phyloP scores from a whole-genome alignment of 2,329 filamentous ascomycete genomes.

The Lecanicillium sp. region DNA sequence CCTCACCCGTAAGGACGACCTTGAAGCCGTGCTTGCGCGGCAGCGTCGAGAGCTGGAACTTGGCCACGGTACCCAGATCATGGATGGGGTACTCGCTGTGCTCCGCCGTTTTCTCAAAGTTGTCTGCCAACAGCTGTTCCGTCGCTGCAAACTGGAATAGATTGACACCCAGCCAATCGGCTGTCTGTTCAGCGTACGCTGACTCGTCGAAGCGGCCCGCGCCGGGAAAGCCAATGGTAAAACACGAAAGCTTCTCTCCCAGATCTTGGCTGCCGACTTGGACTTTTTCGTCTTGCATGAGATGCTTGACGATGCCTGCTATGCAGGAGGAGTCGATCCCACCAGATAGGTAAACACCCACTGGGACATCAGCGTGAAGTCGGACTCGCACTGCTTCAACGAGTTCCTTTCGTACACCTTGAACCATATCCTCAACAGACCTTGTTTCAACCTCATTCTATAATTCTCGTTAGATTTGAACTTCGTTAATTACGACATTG shows the following conservation, averaged over 20 bases:
- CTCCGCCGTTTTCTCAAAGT: slow-evolving; percentile 26
- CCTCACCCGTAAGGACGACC: slow-evolving; percentile 48
- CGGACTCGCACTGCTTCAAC: slow-evolving; percentile 47
- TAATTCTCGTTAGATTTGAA: slow-evolving; percentile 18
- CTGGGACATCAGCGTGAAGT: slow-evolving; percentile 50
- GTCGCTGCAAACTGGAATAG: slow-evolving; percentile 22
- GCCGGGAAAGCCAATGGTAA: background rate
- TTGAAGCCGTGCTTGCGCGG: slow-evolving; percentile 42
- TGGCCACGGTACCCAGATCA: slow-evolving; percentile 48
- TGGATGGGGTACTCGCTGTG: slow-evolving; percentile 28
- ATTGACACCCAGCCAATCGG: slow-evolving; percentile 27
- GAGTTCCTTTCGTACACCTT: slow-evolving; percentile 41
- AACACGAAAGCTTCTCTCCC: background rate
- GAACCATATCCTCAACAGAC: slow-evolving; percentile 44
- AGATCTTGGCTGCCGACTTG: slow-evolving; percentile 16
- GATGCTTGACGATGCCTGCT: slow-evolving; percentile 49
- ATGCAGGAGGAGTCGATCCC: slow-evolving; percentile 53
- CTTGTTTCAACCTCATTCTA: slow-evolving; percentile 20
- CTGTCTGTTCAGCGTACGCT: slow-evolving; percentile 24
- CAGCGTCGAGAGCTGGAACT: slow-evolving; percentile 42
- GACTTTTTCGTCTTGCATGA: slow-evolving; percentile 41
- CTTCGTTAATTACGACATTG: background rate
- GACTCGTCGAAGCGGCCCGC: background rate
- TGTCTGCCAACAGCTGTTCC: slow-evolving; percentile 24
- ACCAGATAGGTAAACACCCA: slow-evolving; percentile 52